phyloP scores from a whole-genome alignment of 2,329 filamentous ascomycete species.

The Pestalotiopsis fici region DNA sequence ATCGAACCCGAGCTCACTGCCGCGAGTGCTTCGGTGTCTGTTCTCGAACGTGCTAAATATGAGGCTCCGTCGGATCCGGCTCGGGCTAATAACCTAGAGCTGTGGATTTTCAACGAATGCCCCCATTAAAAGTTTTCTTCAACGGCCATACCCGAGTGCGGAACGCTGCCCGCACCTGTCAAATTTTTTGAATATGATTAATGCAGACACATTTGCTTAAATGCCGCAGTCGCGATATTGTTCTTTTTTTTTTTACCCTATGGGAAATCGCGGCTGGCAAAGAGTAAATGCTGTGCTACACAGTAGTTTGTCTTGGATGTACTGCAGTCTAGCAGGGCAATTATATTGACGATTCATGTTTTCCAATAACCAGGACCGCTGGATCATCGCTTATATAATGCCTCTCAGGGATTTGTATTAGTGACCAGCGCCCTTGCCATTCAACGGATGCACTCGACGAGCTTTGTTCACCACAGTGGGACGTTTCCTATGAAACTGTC shows the following conservation, averaged over 20 bases:
- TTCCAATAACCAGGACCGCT: no score
- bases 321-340: no score
- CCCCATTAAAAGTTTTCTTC: neutral
- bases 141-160: neutral
- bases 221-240: neutral
- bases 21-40: neutral
- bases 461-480: neutral
- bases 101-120: neutral
- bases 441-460: neutral
- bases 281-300: no score
- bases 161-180: neutral
- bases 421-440: neutral
- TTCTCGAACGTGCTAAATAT: neutral
- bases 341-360: no score
- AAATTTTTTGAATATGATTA: neutral
- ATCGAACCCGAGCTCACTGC: neutral
- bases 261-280: neutral
- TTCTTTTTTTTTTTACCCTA: no score
- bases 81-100: neutral
- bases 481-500: neutral
- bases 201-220: neutral
- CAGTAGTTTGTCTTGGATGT: no score
- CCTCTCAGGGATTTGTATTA: neutral
- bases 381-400: neutral
- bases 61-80: conserved; percentile 3